Base-by-base conservation (phyloP, 176 grass and related monocot species). In the Zoysia pacifica region DNA sequence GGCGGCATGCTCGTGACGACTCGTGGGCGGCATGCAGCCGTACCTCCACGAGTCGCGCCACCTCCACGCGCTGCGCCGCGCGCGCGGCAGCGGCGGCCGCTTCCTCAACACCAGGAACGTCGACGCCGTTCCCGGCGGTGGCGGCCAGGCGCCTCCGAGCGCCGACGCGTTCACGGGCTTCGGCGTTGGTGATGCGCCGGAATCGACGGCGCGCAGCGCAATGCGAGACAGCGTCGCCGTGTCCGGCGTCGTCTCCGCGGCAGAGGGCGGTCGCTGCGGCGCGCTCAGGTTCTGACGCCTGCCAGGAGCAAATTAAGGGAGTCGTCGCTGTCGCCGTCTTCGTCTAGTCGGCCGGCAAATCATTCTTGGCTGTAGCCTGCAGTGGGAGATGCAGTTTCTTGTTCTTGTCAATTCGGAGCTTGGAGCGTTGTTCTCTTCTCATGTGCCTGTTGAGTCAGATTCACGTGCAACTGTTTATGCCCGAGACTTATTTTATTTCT, bases 21-120 rank as follows among this genome's bases (percentile, higher is more conserved):
- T 28, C 9, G 50, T 52, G 10, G 12, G 50, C 5, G 52, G 28
- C 28, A 28, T 60, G 11, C 87, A 93, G 92, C 92, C 86, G 2
- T 94, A 94, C 67, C 72, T 94, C 13, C 92, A 94, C 48, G 86
- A 94, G 70, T 94, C 89, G 8, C 79, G 92, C 46, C 92, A 94
- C 70, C 89, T 83, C 48, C 89, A 91, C 83, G 89, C 92, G 36
- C 76, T 91, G 69, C 89, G 89, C 42, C 80, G 92, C 11, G 86
- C 66, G 12, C 82, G 92, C n/a, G 89, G 92, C 77, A 83, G 16
- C 43, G 83, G 89, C 55, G 92, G 92, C 44, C 86, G 92, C 71
- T 94, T 94, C 70, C 56, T 89, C 38, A 94, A 91, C 73, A 94
- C 83, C 7, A 86, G 84, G 54, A 76, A 70, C 48, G 47, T 36